These are phyloP conservation scores for Yamadazyma epiphylla DNA, from an alignment of 1,139 yeast genomes.

Conservation along the genomic window DNA sequence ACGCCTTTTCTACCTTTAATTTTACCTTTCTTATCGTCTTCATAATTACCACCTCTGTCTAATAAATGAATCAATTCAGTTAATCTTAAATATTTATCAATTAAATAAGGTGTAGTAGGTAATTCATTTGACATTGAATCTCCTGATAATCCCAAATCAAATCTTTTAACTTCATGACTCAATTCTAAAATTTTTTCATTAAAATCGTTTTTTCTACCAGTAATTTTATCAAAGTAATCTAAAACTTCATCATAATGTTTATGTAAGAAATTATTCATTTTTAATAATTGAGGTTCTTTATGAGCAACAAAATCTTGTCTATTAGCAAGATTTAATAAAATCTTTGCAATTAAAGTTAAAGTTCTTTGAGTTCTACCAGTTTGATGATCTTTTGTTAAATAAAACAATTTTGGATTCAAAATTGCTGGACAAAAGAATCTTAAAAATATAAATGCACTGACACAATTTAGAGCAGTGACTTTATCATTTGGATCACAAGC, in stretches of 20 bases:
- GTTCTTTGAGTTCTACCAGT: slow-evolving; percentile 71
- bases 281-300: slow-evolving; percentile 78
- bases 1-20: slow-evolving; percentile 2
- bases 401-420: slow-evolving; percentile 80
- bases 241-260: slow-evolving; percentile 55
- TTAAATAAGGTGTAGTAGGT: slow-evolving; percentile 65
- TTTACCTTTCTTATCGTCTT: slow-evolving; percentile 1
- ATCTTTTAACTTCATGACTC: slow-evolving; percentile 53
- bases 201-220: slow-evolving; percentile 67
- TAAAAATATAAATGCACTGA: slow-evolving; percentile 79
- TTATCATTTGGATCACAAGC: slow-evolving; percentile 58
- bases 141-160: slow-evolving; percentile 44
- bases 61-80: slow-evolving; percentile 54
- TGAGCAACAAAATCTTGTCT: slow-evolving; percentile 65
- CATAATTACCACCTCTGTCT: slow-evolving; percentile 12
- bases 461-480: slow-evolving; percentile 59
- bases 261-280: slow-evolving; percentile 65
- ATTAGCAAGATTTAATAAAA: slow-evolving; percentile 76
- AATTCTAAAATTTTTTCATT: slow-evolving; percentile 55
- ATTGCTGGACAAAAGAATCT: slow-evolving; percentile 91
- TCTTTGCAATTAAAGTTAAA: slow-evolving; percentile 77
- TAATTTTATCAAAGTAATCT: slow-evolving; percentile 69
- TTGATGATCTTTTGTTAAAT: slow-evolving; percentile 67
- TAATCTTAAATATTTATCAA: slow-evolving; percentile 61
- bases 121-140: slow-evolving; percentile 50